Evolutionary conservation across 805 yeast genomes (phyloP), one percentile per base, ranked within the genome.

Genomic region (Yarrowia sp.): DNA sequence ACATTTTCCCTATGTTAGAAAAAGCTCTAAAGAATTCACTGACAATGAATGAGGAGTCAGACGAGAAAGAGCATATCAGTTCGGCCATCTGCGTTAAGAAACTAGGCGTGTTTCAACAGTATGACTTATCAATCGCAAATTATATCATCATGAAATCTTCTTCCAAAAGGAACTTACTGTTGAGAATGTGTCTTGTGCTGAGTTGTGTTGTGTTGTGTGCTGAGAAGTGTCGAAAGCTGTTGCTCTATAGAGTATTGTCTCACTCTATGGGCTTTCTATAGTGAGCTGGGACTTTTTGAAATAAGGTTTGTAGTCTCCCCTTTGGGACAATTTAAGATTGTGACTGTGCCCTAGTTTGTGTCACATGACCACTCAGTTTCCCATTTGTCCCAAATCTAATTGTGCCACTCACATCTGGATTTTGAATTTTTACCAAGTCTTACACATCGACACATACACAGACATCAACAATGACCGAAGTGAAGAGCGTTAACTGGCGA

Each of bases 401-500:
- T 45, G 52, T 59, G 65, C 65, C 65, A 63, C 56, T 63, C 67
- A 63, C 67, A 63, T 63, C 67, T 63, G 56, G n/a, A 10, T 49
- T 48, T 63, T 63, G 55, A 49, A 63, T 49, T 63, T 59, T 59
- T 59, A 56, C 40, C 65, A 43, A 59, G 65, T 59, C 65, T 59
- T 59, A 59, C 65, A 58, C 64, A 59, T 59, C 65, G 65, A 59
- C 65, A 59, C 65, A 59, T 45, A 59, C 65, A 59, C 65, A 59
- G 65, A 59, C 65, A 59, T 59, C 67, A 63, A 48, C 55, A 63
- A 63, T 63, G 79, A 82, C 92, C 81, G 83, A 90, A 82, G 95
- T 95, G 83, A 90, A 91, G 87, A 91, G 97, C 82, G 86, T 97
- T 83, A 91, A 91, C 94, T 95, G 98, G 98, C 92, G 97, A 91